Evolutionary conservation across 129 eudicot genomes (phyloP).

Genomic region (Kitagawia praeruptora): DNA sequence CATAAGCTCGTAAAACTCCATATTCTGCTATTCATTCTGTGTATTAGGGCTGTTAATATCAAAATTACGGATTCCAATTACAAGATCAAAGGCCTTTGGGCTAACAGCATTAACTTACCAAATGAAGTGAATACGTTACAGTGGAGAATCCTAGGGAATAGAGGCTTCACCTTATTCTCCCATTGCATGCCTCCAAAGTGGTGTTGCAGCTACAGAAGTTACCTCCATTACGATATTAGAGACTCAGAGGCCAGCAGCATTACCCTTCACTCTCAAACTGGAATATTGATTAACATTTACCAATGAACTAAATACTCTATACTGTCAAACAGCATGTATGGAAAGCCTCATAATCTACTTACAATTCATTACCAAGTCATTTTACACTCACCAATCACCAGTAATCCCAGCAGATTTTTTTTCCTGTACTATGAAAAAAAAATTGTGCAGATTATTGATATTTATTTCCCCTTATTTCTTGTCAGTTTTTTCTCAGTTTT

Average conservation of each 20-base stretch:
- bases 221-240: background rate
- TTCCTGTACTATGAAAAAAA: no score
- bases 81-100: background rate
- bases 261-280: background rate
- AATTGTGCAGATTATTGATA: no score
- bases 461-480: no score
- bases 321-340: background rate
- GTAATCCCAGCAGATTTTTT: slow-evolving; percentile 80
- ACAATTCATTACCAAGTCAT: background rate
- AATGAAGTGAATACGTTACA: background rate
- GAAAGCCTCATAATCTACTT: background rate
- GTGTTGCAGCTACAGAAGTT: background rate
- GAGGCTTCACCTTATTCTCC: background rate
- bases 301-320: background rate
- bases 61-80: background rate
- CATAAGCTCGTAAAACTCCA: background rate
- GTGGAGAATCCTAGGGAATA: background rate
- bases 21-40: background rate
- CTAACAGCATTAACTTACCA: background rate
- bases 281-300: background rate
- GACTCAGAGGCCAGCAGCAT: background rate
- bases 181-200: background rate
- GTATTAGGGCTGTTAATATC: background rate
- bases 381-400: slow-evolving; percentile 30
- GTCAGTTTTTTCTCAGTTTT: no score